These are phyloP conservation scores for Bruguiera hainesii DNA, from an alignment of 441 rosid species.

Conservation along the genomic window DNA sequence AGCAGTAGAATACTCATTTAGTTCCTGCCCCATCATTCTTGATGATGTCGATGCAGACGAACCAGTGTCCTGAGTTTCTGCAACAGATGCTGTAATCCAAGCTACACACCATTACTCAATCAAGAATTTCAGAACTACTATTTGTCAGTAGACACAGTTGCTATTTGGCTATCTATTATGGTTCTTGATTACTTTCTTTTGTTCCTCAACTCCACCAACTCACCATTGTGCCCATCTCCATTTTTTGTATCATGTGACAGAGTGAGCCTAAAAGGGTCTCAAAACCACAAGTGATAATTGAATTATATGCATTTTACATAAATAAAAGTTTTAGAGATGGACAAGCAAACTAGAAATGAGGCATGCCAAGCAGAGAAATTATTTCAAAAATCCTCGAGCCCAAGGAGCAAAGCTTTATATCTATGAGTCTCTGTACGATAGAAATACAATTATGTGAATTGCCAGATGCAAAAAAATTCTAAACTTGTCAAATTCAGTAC, in stretches of 20 bases:
- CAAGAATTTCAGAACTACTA: slow-evolving; percentile 13
- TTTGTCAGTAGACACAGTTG: neutral
- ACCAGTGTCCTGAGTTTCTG: slow-evolving; percentile 85
- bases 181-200: neutral
- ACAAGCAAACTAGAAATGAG: too few relatives aligned
- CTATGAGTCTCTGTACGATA: too few relatives aligned
- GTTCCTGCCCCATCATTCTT: slow-evolving; percentile 59
- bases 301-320: too few relatives aligned
- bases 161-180: neutral
- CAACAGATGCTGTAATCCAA: slow-evolving; percentile 56
- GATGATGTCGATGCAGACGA: slow-evolving; percentile 71
- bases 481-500: slow-evolving; percentile 32
- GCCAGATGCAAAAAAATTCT: neutral
- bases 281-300: too few relatives aligned
- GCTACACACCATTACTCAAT: slow-evolving; percentile 16
- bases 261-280: too few relatives aligned
- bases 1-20: slow-evolving; percentile 58
- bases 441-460: neutral
- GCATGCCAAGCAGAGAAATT: too few relatives aligned
- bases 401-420: too few relatives aligned
- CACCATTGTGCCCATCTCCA: neutral
- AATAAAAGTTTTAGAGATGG: too few relatives aligned
- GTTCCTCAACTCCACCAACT: neutral
- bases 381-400: neutral
- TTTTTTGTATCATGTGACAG: neutral